Evolutionary conservation across 169 alveolate genomes (phyloP).

Genomic region (Cryptosporidium xiaoi): DNA sequence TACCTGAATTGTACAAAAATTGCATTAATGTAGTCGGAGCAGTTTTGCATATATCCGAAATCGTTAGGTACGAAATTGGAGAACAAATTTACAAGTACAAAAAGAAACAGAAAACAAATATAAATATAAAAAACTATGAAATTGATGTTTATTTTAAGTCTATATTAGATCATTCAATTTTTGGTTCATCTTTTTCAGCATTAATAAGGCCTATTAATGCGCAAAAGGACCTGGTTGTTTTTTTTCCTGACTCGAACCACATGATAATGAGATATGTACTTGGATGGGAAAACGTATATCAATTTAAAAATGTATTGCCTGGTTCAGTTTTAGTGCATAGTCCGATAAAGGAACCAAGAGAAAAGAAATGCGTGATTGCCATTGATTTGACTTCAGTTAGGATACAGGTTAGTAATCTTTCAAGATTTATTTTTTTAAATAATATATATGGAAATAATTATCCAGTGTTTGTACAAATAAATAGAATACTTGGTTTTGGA

Average conservation of each 20-base stretch:
- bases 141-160: constrained; percentile 13
- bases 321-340: constrained; percentile 21
- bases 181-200: constrained; percentile 19
- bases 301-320: constrained; percentile 16
- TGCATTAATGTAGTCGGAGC: constrained; percentile 4
- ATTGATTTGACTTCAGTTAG: background rate
- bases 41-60: constrained; percentile 9
- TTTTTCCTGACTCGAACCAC: constrained; percentile 38
- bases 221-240: constrained; percentile 6
- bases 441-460: background rate
- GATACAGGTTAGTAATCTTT: background rate
- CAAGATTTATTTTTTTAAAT: background rate
- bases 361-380: constrained; percentile 33
- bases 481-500: constrained; percentile 61
- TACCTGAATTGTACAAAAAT: background rate
- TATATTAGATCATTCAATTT: background rate
- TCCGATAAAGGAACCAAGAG: background rate
- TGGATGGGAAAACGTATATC: constrained; percentile 26
- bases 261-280: constrained; percentile 25
- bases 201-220: background rate
- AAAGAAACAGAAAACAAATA: background rate
- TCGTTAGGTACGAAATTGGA: background rate
- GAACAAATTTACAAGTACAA: background rate
- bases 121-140: background rate
- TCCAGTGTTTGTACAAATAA: constrained; percentile 28